Conservation (phyloP, 2,329 filamentous ascomycete species). For the Podosphaera fusca region DNA sequence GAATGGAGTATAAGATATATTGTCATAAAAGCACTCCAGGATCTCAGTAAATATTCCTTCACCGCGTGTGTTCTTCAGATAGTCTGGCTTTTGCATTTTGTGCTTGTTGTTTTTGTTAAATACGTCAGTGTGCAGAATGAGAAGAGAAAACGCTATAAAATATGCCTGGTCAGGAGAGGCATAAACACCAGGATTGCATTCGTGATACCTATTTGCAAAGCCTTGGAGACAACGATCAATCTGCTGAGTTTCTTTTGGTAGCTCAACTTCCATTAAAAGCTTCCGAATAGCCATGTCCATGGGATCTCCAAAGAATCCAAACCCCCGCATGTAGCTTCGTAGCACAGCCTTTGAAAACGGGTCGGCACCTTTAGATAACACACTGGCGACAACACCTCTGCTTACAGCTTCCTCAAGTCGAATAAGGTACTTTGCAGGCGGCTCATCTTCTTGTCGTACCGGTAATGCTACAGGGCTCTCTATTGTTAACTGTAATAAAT, state of each 20-base stretch:
- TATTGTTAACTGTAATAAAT: slow-evolving; percentile 55
- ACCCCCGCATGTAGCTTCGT: slow-evolving; percentile 84
- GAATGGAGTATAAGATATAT: slow-evolving; percentile 93
- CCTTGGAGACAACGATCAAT: slow-evolving; percentile 86
- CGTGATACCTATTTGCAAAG: slow-evolving; percentile 90
- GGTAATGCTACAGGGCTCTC: slow-evolving; percentile 50
- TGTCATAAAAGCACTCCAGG: slow-evolving; percentile 91
- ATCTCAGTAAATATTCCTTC: slow-evolving; percentile 89
- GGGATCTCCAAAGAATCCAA: slow-evolving; percentile 86
- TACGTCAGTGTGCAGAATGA: slow-evolving; percentile 94
- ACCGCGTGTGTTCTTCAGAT: slow-evolving; percentile 79
- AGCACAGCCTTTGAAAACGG: slow-evolving; percentile 63
- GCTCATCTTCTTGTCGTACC: slow-evolving; percentile 65
- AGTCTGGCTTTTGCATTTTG: slow-evolving; percentile 93
- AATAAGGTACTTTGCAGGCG: slow-evolving; percentile 68
- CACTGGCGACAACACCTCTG: slow-evolving; percentile 61
- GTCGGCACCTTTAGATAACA: slow-evolving; percentile 69
- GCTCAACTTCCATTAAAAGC: slow-evolving; percentile 82
- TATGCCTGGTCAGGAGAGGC: slow-evolving; percentile 83
- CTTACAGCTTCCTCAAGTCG: slow-evolving; percentile 62
- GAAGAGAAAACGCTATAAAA: slow-evolving; percentile 87
- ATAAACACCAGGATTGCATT: slow-evolving; percentile 95
- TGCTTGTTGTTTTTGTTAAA: slow-evolving; percentile 99
- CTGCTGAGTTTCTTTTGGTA: slow-evolving; percentile 93
- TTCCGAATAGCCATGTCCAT: slow-evolving; percentile 97